Evolutionary conservation across 129 eudicot species (phyloP).

Genomic region (Dittrichia graveolens): DNA sequence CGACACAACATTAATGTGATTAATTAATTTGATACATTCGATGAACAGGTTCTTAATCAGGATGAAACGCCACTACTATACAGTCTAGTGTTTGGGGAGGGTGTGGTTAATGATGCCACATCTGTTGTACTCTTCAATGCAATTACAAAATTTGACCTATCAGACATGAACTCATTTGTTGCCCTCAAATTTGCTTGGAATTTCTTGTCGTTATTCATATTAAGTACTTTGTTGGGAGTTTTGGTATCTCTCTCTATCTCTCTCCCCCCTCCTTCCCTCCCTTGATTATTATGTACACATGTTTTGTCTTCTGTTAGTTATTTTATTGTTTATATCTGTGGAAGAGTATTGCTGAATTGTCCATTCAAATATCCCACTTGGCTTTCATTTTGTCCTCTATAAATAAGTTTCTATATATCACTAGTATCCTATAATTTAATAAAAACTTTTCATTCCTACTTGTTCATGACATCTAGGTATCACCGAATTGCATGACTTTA

Average conservation of each 20-base stretch:
- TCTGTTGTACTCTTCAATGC: slow-evolving; percentile 87
- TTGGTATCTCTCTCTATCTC: slow-evolving; percentile 47
- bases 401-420: no score
- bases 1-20: neutral
- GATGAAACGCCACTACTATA: slow-evolving; percentile 75
- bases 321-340: no score
- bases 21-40: neutral
- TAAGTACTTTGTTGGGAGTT: slow-evolving; percentile 85
- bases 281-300: no score
- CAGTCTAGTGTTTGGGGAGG: slow-evolving; percentile 90
- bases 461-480: no score
- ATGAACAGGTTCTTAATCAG: slow-evolving; percentile 78
- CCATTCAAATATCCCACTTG: no score
- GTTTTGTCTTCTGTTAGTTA: no score
- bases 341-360: no score
- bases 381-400: no score
- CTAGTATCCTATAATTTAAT: no score
- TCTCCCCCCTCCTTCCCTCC: neutral
- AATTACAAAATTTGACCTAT: slow-evolving; percentile 65
- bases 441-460: no score
- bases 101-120: slow-evolving; percentile 94
- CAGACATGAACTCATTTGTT: slow-evolving; percentile 41
- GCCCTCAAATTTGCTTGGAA: slow-evolving; percentile 54
- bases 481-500: no score
- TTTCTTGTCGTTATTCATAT: slow-evolving; percentile 51